These are phyloP conservation scores for Aspergillus luchuensis DNA, from an alignment of 2,329 filamentous ascomycete genomes.

Conservation along the genomic window DNA sequence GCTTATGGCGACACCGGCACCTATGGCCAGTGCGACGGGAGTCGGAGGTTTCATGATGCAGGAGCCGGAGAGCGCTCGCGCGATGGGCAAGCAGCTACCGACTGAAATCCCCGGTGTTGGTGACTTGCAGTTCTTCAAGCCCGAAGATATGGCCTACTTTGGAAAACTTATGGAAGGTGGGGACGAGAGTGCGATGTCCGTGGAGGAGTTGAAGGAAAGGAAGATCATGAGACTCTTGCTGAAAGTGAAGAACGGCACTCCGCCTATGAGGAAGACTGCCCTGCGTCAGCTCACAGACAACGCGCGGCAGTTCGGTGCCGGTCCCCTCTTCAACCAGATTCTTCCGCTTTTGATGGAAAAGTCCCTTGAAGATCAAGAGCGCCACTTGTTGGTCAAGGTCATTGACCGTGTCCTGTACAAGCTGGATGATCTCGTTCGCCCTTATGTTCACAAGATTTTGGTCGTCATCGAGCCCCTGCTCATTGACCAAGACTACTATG, in stretches of 20 bases:
- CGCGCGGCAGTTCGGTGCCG: conserved; percentile 91
- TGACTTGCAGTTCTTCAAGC: conserved; percentile 96
- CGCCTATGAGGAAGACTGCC: conserved; percentile 97
- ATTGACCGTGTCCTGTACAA: conserved; percentile 99
- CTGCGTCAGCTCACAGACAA: conserved; percentile 97
- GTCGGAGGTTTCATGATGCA: conserved; percentile 94
- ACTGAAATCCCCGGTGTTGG: conserved; percentile 95
- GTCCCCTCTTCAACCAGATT: conserved; percentile 94
- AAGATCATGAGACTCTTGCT: conserved; percentile 97
- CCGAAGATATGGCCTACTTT: conserved; percentile 98
- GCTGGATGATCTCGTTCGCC: conserved; percentile 91
- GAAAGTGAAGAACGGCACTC: conserved; percentile 99
- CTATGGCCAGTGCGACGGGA: conserved; percentile 60
- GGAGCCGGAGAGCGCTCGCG: conserved; percentile 79
- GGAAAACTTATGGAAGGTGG: conserved; percentile 93
- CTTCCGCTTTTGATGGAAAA: conserved; percentile 97
- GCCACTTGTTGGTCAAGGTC: conserved; percentile 96
- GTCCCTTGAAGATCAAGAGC: conserved; percentile 94
- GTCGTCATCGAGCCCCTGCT: conserved; percentile 99
- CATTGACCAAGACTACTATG: conserved; percentile 99
- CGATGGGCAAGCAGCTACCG: conserved; percentile 85
- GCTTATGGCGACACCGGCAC: conserved; percentile 70
- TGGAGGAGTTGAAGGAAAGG: conserved; percentile 94
- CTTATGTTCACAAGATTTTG: conserved; percentile 96
- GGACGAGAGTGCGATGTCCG: conserved; percentile 86